Base-by-base conservation (phyloP, 2,329 filamentous ascomycete species). In the Pseudogymnoascus sp. region DNA sequence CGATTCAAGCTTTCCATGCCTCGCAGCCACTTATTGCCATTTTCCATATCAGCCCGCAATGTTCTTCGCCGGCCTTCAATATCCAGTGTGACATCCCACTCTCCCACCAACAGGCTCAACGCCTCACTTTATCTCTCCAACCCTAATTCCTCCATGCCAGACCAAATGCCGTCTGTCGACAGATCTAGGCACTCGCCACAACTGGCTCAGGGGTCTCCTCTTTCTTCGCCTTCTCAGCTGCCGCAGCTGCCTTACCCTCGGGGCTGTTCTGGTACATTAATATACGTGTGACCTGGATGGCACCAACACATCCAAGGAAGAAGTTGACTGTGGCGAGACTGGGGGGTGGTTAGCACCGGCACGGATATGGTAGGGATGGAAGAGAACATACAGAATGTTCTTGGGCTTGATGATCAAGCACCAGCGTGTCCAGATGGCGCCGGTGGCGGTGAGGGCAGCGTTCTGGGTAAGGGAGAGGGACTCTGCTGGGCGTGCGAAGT, bases 351-450 rank as follows among this genome's bases (percentile, higher is more conserved):
- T 39, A 60, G 58, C 58, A 60, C 10, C 11, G 10, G 29, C 49
- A 55, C 10, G 16, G 14, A 43, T 68, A 8, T 62, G 59, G 31
- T 60, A 63, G n/a, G 60, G 39, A 16, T 29, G 35, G 16, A 33
- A 21, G 19, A 38, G 10, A 37, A 78, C 86, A 58, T 79, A 91
- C 88, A 97, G 88, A 72, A 92, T 79, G 82, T 99, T 99, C 78
- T 86, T 87, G 63, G 94, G 94, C 77, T 87, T 92, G 78, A 99
- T 99, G 76, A 99, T 89, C 74, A 97, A 83, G 82, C 94, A 99
- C 94, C 94, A 99, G 69, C 94, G 86, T 52, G 94, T 99, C 94
- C 94, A 99, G 83, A 99, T 99, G 68, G 89, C 78, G 68, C 94
- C 94, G 8, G 94, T 99, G 70, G 87, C 87, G 73, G 91, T 94